These are phyloP conservation scores for Neocucurbitaria cava DNA, from an alignment of 2,329 filamentous ascomycete species.

Conservation along the genomic window DNA sequence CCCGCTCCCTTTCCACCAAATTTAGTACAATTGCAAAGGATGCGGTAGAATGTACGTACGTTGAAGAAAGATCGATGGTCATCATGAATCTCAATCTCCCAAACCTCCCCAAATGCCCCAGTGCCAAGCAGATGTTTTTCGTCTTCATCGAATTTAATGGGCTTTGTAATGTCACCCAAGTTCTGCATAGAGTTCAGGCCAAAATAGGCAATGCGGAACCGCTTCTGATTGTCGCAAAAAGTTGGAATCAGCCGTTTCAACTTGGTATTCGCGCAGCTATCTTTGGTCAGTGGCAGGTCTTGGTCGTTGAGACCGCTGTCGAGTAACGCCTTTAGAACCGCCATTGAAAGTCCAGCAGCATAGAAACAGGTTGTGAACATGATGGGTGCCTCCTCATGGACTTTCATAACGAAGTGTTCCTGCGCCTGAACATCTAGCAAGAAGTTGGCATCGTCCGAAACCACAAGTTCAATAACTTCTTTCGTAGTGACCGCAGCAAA, in stretches of 20 bases:
- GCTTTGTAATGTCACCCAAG: slow-evolving; percentile 7
- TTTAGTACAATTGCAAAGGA: not conserved
- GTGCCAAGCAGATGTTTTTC: not conserved
- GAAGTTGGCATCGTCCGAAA: slow-evolving; percentile 5
- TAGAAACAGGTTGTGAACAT: slow-evolving; percentile 16
- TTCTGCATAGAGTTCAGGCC: not conserved
- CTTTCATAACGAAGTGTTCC: slow-evolving; percentile 1
- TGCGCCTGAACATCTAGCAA: slow-evolving; percentile 1
- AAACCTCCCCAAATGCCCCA: slow-evolving; percentile 15
- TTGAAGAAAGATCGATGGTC: slow-evolving; percentile 9
- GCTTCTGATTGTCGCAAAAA: slow-evolving; percentile 1
- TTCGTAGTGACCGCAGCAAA: slow-evolving; percentile 8
- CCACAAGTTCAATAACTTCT: slow-evolving; percentile 7
- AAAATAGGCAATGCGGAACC: not conserved
- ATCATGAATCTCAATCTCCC: slow-evolving; percentile 6
- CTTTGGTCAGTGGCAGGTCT: slow-evolving; percentile 3
- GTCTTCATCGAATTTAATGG: slow-evolving; percentile 4
- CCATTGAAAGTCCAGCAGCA: slow-evolving; percentile 1
- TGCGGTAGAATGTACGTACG: not conserved
- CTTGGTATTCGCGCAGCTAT: slow-evolving; percentile 1
- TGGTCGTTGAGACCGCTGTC: slow-evolving; percentile 11
- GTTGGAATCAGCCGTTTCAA: not conserved
- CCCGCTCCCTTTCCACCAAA: not conserved
- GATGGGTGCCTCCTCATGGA: slow-evolving; percentile 1
- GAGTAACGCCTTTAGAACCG: slow-evolving; percentile 11